Percentiles rank a stretch among this genome's conserved stretches.
phyloP scores from a whole-genome alignment of 2,329 filamentous ascomycete species.

The Penicillium sp. region DNA sequence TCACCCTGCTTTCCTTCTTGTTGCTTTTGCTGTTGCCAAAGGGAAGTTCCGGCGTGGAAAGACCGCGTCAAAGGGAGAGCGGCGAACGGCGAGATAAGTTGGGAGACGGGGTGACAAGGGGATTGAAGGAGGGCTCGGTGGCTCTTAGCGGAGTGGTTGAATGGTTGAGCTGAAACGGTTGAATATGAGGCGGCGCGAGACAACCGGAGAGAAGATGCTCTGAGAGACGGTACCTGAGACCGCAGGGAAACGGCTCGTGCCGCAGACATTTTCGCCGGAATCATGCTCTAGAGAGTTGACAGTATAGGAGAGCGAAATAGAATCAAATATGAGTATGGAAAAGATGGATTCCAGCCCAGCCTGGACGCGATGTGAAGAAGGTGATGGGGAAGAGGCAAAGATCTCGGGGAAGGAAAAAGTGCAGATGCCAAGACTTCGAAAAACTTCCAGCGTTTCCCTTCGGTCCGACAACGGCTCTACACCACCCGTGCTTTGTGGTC shows the following conservation, averaged over 20 bases:
- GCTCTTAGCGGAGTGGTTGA: conserved; percentile 6
- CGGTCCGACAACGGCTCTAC: conserved; percentile 24
- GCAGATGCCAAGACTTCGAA: conserved; percentile 39
- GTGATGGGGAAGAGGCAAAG: conserved; percentile 26
- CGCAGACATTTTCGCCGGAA: conserved; percentile 38
- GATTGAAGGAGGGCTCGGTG: conserved; percentile 37
- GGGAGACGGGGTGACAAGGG: conserved; percentile 24
- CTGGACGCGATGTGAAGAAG: conserved; percentile 24
- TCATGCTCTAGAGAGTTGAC: conserved; percentile 34
- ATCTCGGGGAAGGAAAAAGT: conserved; percentile 35
- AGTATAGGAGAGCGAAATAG: not conserved
- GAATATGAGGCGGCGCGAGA: conserved; percentile 34
- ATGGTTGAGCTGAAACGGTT: conserved; percentile 40
- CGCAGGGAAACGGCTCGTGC: conserved; percentile 38
- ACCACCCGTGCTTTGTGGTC: conserved; percentile 4
- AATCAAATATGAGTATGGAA: conserved; percentile 4
- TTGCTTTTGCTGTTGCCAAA: conserved; percentile 34
- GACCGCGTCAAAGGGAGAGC: conserved; percentile 37
- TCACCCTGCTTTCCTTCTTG: conserved; percentile 39
- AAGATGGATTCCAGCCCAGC: conserved; percentile 15
- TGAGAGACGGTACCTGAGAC: conserved; percentile 34
- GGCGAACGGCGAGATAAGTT: conserved; percentile 35
- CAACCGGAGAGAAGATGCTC: conserved; percentile 33
- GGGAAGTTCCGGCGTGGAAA: conserved; percentile 35
- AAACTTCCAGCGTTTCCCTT: conserved; percentile 34